phyloP scores from a whole-genome alignment of 2,329 filamentous ascomycete species.

The Aspergillus pseudoterreus region DNA sequence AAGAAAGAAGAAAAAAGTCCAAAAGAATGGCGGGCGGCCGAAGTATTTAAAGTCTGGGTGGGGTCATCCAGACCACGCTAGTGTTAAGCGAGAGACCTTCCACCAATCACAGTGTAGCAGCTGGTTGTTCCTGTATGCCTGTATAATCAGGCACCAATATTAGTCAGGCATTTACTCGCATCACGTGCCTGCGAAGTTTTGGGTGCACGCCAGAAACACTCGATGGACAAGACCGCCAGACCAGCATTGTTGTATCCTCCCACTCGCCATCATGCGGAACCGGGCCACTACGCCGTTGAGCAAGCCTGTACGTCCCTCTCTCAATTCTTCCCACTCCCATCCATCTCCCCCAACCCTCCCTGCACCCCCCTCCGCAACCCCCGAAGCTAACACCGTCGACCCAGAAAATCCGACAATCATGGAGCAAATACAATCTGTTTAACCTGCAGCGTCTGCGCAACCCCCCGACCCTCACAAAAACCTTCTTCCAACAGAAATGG shows the following conservation, averaged over 20 bases:
- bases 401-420: conserved; percentile 90
- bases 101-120: background rate
- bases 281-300: conserved; percentile 41
- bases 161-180: background rate
- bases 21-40: conserved; percentile 16
- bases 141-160: conserved; percentile 4
- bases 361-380: conserved; percentile 2
- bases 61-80: conserved; percentile 18
- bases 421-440: conserved; percentile 97
- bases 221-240: conserved; percentile 1
- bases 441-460: conserved; percentile 63
- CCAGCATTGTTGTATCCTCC: conserved; percentile 3
- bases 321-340: background rate
- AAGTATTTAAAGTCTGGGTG: conserved; percentile 28
- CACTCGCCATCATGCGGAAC: conserved; percentile 41
- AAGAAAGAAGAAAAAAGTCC: conserved; percentile 33
- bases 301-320: conserved; percentile 29
- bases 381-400: conserved; percentile 2
- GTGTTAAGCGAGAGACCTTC: conserved; percentile 24
- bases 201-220: conserved; percentile 12
- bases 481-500: conserved; percentile 99
- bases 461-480: conserved; percentile 49
- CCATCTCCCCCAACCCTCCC: background rate
- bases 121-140: conserved; percentile 5
- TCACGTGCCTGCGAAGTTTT: conserved; percentile 28